Conservation (phyloP, 495 filamentous ascomycete species). For the Tuber brumale region DNA sequence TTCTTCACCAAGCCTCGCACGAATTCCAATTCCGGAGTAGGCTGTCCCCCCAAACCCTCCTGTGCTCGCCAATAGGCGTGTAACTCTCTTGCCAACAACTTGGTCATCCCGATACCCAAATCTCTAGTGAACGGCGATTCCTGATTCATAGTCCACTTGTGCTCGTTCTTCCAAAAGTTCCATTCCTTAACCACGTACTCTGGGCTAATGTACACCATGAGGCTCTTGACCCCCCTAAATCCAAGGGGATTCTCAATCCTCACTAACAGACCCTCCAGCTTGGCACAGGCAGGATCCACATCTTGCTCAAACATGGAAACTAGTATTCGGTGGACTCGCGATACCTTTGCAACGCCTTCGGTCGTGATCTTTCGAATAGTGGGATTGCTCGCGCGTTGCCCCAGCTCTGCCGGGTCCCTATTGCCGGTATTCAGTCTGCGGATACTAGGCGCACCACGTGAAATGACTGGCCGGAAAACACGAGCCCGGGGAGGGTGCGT, state of each 20-base stretch:
- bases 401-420: neutral
- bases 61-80: neutral
- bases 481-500: neutral
- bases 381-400: neutral
- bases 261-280: neutral
- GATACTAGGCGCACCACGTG: neutral
- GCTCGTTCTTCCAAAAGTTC: neutral
- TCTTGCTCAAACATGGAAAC: neutral
- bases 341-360: neutral
- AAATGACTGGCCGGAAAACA: neutral
- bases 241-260: neutral
- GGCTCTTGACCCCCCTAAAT: neutral
- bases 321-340: neutral
- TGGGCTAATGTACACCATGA: neutral
- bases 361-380: neutral
- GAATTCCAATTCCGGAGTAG: neutral
- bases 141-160: neutral
- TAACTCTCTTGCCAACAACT: neutral
- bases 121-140: neutral
- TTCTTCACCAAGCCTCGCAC: neutral
- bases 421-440: neutral
- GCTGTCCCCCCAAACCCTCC: neutral
- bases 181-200: neutral
- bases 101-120: neutral
- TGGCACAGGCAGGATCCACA: neutral